Evolutionary conservation across 768 basidiomycete genomes (phyloP).

Genomic region (Strobilomyces echinocephalus): DNA sequence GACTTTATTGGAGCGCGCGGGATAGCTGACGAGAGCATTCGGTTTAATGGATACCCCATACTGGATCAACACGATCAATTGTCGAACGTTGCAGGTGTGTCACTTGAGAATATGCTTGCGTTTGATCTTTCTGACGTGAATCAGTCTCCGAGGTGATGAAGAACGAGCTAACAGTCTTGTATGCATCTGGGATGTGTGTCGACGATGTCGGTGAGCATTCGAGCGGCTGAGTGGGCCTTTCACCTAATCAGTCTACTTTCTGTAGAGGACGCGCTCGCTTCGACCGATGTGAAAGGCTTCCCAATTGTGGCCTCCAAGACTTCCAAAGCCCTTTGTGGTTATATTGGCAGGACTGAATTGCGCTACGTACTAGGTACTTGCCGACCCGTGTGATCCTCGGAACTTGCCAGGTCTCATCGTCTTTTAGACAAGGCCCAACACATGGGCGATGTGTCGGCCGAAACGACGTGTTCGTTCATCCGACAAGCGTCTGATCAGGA

Average conservation of each 20-base stretch:
- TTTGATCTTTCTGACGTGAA: slow-evolving; percentile 5
- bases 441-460: slow-evolving; percentile 52
- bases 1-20: slow-evolving; percentile 91
- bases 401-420: background rate
- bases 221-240: background rate
- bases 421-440: slow-evolving; percentile 65
- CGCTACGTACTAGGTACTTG: slow-evolving; percentile 75
- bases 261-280: slow-evolving; percentile 65
- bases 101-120: background rate
- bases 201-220: slow-evolving; percentile 66
- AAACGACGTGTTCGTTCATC: slow-evolving; percentile 72
- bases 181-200: slow-evolving; percentile 71
- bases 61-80: slow-evolving; percentile 93
- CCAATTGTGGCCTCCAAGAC: slow-evolving; percentile 73
- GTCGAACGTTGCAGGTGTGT: slow-evolving; percentile 83
- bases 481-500: slow-evolving; percentile 46
- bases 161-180: slow-evolving; percentile 67
- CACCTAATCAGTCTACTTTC: background rate
- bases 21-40: slow-evolving; percentile 95
- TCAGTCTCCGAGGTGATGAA: slow-evolving; percentile 90
- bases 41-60: slow-evolving; percentile 96
- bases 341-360: slow-evolving; percentile 83
- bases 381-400: background rate
- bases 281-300: slow-evolving; percentile 83
- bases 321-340: slow-evolving; percentile 66